Conservation (phyloP, 257 asterid genomes). For the Petunia secreta region DNA sequence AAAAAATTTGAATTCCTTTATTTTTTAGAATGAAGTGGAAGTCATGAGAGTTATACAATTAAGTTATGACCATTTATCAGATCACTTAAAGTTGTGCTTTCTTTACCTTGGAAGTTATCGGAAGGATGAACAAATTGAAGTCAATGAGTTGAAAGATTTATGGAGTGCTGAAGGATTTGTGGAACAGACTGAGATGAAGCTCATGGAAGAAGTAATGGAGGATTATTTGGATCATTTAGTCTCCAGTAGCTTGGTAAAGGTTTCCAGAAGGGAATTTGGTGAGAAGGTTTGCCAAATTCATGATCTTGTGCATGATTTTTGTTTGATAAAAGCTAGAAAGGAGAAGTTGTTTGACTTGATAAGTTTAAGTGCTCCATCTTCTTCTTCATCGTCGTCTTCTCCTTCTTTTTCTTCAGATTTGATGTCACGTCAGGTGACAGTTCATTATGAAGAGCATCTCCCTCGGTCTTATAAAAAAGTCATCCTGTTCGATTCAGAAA, state of each 20-base stretch:
- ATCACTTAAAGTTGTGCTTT: conserved; percentile 36
- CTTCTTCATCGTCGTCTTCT: not conserved
- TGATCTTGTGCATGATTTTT: conserved; percentile 34
- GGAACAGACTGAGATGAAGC: not conserved
- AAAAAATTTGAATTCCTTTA: not conserved
- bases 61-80: conserved; percentile 37
- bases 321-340: conserved; percentile 29
- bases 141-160: conserved; percentile 14
- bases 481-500: not conserved
- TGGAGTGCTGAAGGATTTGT: conserved; percentile 45
- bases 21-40: conserved; percentile 23
- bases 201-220: conserved; percentile 26
- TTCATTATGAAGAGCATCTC: not conserved
- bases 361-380: not conserved
- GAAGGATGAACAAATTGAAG: conserved; percentile 26
- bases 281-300: conserved; percentile 25
- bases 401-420: not conserved
- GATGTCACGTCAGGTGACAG: not conserved
- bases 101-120: conserved; percentile 38
- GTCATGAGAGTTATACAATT: conserved; percentile 29
- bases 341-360: not conserved
- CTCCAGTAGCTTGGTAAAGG: conserved; percentile 30
- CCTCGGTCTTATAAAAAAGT: not conserved
- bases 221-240: conserved; percentile 33
- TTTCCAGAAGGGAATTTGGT: conserved; percentile 28